Evolutionary conservation across 2,329 filamentous ascomycete species (phyloP), one percentile per base, ranked within the genome.

Genomic region (Cercospora sp.): DNA sequence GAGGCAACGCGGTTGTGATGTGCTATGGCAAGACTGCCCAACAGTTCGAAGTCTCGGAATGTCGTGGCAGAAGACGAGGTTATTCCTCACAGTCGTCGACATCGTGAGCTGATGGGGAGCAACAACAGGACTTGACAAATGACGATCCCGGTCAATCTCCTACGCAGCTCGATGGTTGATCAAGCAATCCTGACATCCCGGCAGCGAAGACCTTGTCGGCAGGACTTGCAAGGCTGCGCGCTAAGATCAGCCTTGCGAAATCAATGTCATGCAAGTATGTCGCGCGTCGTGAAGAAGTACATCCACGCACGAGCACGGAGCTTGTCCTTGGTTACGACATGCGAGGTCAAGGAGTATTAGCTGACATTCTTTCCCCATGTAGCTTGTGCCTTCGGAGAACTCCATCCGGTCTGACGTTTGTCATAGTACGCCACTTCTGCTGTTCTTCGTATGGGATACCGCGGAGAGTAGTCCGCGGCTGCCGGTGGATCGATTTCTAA

Each of bases 281-380:
- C 49, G 49, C 49, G 49, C 49, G 24, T 55, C 49, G 49, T 28
- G 24, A 30, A 61, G 21, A 26, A 12, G 26, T 32, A 51, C 18
- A 18, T 30, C 6, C 10, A 62, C 21, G 13, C 21, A 49, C 40
- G 37, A 45, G 37, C 21, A 40, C 24, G 32, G 58, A 43, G 32
- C 32, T 34, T n/a, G 18, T 13, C 21, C 18, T 45, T 49, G 40
- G 60, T 51, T 49, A 40, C 60, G 60, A 18, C 34, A 45, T 45
- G 59, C 59, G 21, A 26, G n/a, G 28, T n/a, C 40, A 30, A 49
- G 37, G 60, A 32, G 37, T 32, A 51, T 62, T 62, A 62, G 40
- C 40, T 49, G 37, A 30, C 40, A 62, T 30, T 49, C 8, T 34
- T 32, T 30, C 24, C 37, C 13, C 37, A 49, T 62, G 24, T 24